Base-by-base conservation (phyloP, 169 alveolate species). In the Besnoitia besnoiti region DNA sequence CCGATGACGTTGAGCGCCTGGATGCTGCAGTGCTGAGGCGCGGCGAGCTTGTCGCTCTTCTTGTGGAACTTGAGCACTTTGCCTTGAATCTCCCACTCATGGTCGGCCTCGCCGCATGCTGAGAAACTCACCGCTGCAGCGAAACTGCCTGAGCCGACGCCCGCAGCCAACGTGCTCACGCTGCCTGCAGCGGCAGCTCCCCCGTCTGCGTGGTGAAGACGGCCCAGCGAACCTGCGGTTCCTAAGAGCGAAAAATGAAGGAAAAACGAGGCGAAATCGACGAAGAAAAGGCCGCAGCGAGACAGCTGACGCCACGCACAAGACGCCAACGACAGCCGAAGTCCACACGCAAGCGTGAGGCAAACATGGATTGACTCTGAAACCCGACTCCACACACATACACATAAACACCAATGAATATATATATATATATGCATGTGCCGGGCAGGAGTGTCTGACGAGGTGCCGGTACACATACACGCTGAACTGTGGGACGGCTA, bases 101-200 rank as follows among this genome's bases (percentile, higher is more conserved):
- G 59, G 33, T 7, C 59, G 55, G 30, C 59, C 55, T 77, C 87
- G 2, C 40, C 87, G 4, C 59, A 4, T 39, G 61, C 87, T 0
- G 40, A 0, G 49, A 77, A 42, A 27, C 49, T 42, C 8, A 42
- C 87, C 10, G 87, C 87, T 0, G 87, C 2, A 12, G 87, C 87
- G 40, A 77, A 77, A 35, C 87, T 77, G 39, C 59, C 55, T 5
- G 87, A 77, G 14, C 87, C 87, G 40, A 77, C 87, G 40, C 87
- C 87, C 14, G 87, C 87, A 2, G 87, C 87, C 49, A 77, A 30
- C 30, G 87, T 42, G 37, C 87, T 37, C 40, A 42, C 87, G 40
- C 59, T 42, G 55, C 87, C 87, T 1, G 61, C 61, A 33, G 37
- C 87, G 27, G n/a, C 87, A 0, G 59, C 87, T 5, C 85, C 85